Conservation (phyloP, 2,329 filamentous ascomycete genomes). For the Leptographium radiaticola region DNA sequence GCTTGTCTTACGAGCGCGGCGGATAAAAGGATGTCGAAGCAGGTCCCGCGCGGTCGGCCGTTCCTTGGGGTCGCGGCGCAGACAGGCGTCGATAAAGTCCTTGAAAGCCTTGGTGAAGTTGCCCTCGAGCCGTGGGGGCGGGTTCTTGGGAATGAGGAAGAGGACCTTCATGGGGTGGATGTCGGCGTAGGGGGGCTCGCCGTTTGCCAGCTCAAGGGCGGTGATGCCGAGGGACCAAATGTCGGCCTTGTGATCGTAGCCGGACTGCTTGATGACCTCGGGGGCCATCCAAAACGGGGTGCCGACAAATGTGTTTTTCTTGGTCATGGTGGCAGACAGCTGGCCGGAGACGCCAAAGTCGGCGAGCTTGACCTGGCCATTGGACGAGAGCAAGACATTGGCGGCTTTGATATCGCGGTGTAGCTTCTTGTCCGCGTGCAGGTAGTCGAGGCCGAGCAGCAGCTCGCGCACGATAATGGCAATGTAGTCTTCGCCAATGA, state of each 20-base stretch:
- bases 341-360: constrained; percentile 97
- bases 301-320: constrained; percentile 98
- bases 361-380: constrained; percentile 90
- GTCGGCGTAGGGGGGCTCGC: constrained; percentile 88
- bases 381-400: constrained; percentile 78
- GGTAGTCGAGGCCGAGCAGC: constrained; percentile 78
- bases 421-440: constrained; percentile 90
- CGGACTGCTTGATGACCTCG: constrained; percentile 96
- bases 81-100: constrained; percentile 70
- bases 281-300: constrained; percentile 99
- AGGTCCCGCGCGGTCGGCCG: constrained; percentile 77
- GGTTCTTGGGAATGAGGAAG: constrained; percentile 91
- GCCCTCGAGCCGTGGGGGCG: constrained; percentile 67
- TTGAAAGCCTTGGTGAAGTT: constrained; percentile 75
- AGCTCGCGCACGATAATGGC: constrained; percentile 88
- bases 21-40: constrained; percentile 79
- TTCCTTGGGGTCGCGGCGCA: constrained; percentile 81
- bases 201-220: constrained; percentile 78
- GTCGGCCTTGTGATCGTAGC: constrained; percentile 94
- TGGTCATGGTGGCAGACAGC: constrained; percentile 94
- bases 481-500: constrained; percentile 90
- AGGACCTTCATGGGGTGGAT: constrained; percentile 98
- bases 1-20: constrained; percentile 86
- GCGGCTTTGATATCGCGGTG: constrained; percentile 96
- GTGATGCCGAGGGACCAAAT: constrained; percentile 97